Evolutionary conservation across 2,329 filamentous ascomycete genomes (phyloP).

Genomic region (Colletotrichum karsti): DNA sequence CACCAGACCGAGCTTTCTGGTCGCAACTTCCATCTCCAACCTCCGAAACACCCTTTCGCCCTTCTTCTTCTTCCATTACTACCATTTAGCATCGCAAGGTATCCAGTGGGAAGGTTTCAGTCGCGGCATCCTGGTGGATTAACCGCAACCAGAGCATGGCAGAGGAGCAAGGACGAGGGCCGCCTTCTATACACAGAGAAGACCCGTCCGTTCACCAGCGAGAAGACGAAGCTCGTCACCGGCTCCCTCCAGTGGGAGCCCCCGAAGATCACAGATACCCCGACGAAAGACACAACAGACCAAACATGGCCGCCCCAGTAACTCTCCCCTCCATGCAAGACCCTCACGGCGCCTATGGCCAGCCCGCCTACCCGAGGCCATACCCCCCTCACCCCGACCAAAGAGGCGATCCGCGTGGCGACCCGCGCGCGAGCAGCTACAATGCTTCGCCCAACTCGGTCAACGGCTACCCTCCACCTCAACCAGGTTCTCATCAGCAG

Average conservation of each 20-base stretch:
- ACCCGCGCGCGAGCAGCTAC: slow-evolving; percentile 27
- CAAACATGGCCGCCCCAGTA: slow-evolving; percentile 53
- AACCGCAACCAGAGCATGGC: slow-evolving; percentile 30
- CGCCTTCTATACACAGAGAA: slow-evolving; percentile 29
- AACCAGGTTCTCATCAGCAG: slow-evolving; percentile 22
- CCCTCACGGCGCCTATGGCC: slow-evolving; percentile 45
- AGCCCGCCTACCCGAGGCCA: slow-evolving; percentile 42
- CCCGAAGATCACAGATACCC: slow-evolving; percentile 34
- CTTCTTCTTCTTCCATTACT: neutral
- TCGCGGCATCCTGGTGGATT: slow-evolving; percentile 20
- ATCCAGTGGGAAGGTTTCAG: slow-evolving; percentile 12
- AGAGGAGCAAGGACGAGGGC: slow-evolving; percentile 33
- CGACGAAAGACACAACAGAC: slow-evolving; percentile 49
- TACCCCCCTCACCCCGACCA: slow-evolving; percentile 50
- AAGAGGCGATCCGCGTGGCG: slow-evolving; percentile 41
- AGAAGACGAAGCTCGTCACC: slow-evolving; percentile 28
- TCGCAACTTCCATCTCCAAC: neutral
- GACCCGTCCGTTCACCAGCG: slow-evolving; percentile 22
- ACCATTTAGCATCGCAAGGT: slow-evolving; percentile 7
- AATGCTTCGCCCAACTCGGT: slow-evolving; percentile 54
- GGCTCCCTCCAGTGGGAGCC: slow-evolving; percentile 20
- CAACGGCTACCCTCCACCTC: slow-evolving; percentile 54
- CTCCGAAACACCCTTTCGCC: neutral
- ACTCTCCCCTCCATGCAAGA: slow-evolving; percentile 62
- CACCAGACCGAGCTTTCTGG: neutral